A percentile compares a stretch with the other conserved stretches of the same genome.
phyloP scores from a whole-genome alignment of 2,329 filamentous ascomycete genomes.

The Fusarium brevicatenulatum region DNA sequence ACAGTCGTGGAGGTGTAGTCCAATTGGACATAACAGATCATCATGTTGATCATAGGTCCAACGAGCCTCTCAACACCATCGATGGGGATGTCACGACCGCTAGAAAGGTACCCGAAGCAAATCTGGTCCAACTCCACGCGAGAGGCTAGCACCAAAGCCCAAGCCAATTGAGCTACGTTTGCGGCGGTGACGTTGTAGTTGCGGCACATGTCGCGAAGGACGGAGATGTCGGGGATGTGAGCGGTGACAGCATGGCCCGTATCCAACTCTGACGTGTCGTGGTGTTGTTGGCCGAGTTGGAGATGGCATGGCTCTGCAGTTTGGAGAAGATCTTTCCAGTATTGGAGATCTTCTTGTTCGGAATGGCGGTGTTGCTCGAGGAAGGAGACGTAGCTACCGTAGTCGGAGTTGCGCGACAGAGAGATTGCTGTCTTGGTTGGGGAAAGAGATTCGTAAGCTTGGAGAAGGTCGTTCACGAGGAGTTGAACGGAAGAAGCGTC shows the following conservation, averaged over 20 bases:
- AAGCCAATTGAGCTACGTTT: background rate
- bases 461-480: background rate
- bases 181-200: background rate
- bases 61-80: background rate
- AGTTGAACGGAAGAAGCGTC: background rate
- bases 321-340: background rate
- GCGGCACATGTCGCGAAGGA: background rate
- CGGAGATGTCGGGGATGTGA: background rate
- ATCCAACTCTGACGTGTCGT: accelerated
- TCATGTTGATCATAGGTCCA: background rate
- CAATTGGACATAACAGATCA: background rate
- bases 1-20: background rate
- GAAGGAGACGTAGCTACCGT: background rate
- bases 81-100: background rate
- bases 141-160: background rate
- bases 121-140: background rate
- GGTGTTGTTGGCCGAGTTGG: background rate
- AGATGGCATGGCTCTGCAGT: background rate
- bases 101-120: background rate
- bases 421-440: background rate
- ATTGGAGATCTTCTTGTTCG: background rate
- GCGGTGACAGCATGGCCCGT: background rate
- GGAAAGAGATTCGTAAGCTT: background rate
- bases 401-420: background rate
- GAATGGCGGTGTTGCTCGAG: background rate